A percentile compares a stretch with the other conserved stretches of the same genome.
These are phyloP conservation scores for Geotrichum histeridarum DNA, from an alignment of 1,139 yeast species.

Conservation along the genomic window DNA sequence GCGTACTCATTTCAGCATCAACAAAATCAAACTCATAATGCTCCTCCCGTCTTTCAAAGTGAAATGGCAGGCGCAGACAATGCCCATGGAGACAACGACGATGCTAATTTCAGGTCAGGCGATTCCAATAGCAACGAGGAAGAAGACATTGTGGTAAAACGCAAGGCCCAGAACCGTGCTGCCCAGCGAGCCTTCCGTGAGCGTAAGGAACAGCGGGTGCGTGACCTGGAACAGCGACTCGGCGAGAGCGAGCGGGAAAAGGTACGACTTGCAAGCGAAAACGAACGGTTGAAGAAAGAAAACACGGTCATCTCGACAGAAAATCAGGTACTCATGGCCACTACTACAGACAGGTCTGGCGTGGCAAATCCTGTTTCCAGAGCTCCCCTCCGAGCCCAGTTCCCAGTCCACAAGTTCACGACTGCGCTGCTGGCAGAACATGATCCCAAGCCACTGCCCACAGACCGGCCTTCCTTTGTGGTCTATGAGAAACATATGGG, in stretches of 20 bases:
- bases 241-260: constrained; percentile 57
- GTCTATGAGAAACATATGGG: constrained; percentile 33
- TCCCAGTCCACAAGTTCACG: constrained; percentile 29
- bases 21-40: not conserved
- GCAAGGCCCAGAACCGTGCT: constrained; percentile 81
- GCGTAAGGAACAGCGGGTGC: constrained; percentile 68
- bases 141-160: constrained; percentile 49
- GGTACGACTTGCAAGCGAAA: constrained; percentile 47
- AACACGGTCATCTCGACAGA: constrained; percentile 54
- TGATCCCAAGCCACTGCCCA: constrained; percentile 16
- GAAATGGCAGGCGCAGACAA: not conserved
- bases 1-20: not conserved
- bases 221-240: constrained; percentile 60
- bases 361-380: constrained; percentile 7
- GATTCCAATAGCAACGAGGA: constrained; percentile 31
- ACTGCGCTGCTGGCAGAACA: constrained; percentile 25
- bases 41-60: not conserved
- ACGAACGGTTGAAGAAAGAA: constrained; percentile 51
- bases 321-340: constrained; percentile 48
- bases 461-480: constrained; percentile 24
- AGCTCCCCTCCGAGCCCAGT: constrained; percentile 19
- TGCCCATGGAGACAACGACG: not conserved
- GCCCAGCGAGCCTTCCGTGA: constrained; percentile 89
- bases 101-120: constrained; percentile 1
- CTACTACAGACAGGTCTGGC: constrained; percentile 16